Percentiles rank a stretch among this genome's conserved stretches.
phyloP scores from a whole-genome alignment of 169 alveolate species.

The Plasmodium malariae region DNA sequence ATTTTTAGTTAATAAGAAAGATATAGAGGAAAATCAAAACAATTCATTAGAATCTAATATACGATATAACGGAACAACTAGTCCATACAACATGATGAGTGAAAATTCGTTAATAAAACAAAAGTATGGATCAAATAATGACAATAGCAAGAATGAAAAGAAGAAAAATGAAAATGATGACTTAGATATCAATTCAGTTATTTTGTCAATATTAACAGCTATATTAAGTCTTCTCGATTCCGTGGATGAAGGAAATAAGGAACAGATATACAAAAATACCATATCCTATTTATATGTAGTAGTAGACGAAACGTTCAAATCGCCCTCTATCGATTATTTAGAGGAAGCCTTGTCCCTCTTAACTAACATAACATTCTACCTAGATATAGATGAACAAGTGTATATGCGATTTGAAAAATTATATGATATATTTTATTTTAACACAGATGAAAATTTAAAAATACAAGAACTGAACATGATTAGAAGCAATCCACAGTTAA shows the following conservation, averaged over 20 bases:
- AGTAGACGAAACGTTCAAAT: constrained; percentile 72
- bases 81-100: neutral
- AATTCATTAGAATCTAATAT: constrained; percentile 24
- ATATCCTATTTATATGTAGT: constrained; percentile 59
- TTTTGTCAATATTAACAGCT: constrained; percentile 52
- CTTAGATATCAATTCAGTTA: constrained; percentile 50
- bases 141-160: constrained; percentile 26
- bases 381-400: constrained; percentile 64
- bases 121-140: neutral
- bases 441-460: constrained; percentile 57
- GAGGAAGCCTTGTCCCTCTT: constrained; percentile 64
- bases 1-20: constrained; percentile 44
- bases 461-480: constrained; percentile 32
- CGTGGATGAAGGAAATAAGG: constrained; percentile 64
- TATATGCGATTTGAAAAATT: constrained; percentile 72
- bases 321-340: constrained; percentile 62
- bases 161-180: constrained; percentile 69
- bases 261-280: constrained; percentile 36
- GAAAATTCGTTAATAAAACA: constrained; percentile 13
- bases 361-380: constrained; percentile 61
- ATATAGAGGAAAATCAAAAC: constrained; percentile 13
- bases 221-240: constrained; percentile 64
- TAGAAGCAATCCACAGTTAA: constrained; percentile 44
- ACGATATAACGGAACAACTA: constrained; percentile 1
- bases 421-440: constrained; percentile 62